Conservation (phyloP, 805 yeast genomes). For the Candida taoyuanica region DNA sequence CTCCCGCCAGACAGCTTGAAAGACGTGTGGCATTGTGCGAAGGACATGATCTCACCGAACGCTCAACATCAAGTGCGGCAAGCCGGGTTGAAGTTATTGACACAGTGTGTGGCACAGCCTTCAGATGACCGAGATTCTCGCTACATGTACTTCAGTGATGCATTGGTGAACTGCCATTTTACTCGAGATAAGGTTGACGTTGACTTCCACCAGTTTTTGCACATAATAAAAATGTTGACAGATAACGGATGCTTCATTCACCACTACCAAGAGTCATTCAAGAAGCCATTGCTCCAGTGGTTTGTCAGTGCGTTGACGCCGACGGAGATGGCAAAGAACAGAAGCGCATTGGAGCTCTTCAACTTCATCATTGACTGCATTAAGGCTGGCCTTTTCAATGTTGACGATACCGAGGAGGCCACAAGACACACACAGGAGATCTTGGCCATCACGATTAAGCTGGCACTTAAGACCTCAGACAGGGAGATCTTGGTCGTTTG, state of each 20-base stretch:
- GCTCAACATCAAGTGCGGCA: constrained; percentile 36
- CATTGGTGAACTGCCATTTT: constrained; percentile 40
- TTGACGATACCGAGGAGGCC: constrained; percentile 10
- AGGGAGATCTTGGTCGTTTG: constrained; percentile 33
- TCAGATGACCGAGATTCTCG: constrained; percentile 42
- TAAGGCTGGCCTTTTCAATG: constrained; percentile 40
- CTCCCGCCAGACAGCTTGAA: constrained; percentile 56
- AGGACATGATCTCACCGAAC: constrained; percentile 42
- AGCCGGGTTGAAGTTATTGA: constrained; percentile 49
- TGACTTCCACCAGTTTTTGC: constrained; percentile 47
- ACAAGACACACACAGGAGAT: constrained; percentile 34
- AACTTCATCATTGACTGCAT: constrained; percentile 40
- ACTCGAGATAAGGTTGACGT: constrained; percentile 34
- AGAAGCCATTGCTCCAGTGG: constrained; percentile 34
- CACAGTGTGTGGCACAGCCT: constrained; percentile 50
- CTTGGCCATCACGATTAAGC: constrained; percentile 31
- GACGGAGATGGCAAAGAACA: constrained; percentile 24
- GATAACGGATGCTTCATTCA: constrained; percentile 49
- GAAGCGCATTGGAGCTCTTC: constrained; percentile 27
- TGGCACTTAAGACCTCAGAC: constrained; percentile 39
- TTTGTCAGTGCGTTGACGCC: constrained; percentile 32
- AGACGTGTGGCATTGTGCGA: constrained; percentile 70
- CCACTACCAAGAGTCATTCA: constrained; percentile 45
- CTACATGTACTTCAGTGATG: constrained; percentile 56
- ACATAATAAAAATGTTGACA: constrained; percentile 44